phyloP scores from a whole-genome alignment of 768 basidiomycete genomes.

The Sarcomyxa edulis region DNA sequence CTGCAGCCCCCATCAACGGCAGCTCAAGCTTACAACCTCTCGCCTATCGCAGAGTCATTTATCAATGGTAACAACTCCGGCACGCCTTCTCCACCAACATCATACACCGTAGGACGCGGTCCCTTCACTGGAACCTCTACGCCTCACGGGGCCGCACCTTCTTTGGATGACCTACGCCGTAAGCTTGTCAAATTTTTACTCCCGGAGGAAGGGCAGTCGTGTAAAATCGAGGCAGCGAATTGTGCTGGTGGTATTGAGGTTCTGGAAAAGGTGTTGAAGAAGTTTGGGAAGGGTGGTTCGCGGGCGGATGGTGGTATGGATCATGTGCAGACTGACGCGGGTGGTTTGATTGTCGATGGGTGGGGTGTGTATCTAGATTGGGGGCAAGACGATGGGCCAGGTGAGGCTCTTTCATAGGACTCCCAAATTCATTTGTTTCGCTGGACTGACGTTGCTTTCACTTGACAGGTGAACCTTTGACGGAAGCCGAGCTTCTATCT shows the following conservation, averaged over 20 bases:
- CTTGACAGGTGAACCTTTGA: constrained; percentile 61
- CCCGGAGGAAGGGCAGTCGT: constrained; percentile 74
- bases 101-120: constrained; percentile 56
- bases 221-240: constrained; percentile 75
- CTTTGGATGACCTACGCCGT: constrained; percentile 73
- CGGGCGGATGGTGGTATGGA: constrained; percentile 41
- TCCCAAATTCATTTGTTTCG: neutral
- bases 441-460: neutral
- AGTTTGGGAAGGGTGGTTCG: constrained; percentile 67
- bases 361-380: constrained; percentile 82
- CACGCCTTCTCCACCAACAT: constrained; percentile 46
- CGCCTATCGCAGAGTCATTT: constrained; percentile 72
- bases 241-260: constrained; percentile 83
- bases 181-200: constrained; percentile 87
- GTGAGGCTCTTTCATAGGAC: constrained; percentile 28
- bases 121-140: constrained; percentile 43
- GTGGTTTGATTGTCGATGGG: constrained; percentile 77
- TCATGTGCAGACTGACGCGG: constrained; percentile 64
- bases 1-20: constrained; percentile 26
- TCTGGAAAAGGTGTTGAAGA: constrained; percentile 83
- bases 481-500: constrained; percentile 73
- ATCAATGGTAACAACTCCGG: constrained; percentile 27
- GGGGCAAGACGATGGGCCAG: constrained; percentile 45
- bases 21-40: constrained; percentile 43
- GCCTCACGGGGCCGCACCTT: constrained; percentile 39